phyloP scores from a whole-genome alignment of 1,284 basidiomycete species.

The Marasmius tenuissimus region DNA sequence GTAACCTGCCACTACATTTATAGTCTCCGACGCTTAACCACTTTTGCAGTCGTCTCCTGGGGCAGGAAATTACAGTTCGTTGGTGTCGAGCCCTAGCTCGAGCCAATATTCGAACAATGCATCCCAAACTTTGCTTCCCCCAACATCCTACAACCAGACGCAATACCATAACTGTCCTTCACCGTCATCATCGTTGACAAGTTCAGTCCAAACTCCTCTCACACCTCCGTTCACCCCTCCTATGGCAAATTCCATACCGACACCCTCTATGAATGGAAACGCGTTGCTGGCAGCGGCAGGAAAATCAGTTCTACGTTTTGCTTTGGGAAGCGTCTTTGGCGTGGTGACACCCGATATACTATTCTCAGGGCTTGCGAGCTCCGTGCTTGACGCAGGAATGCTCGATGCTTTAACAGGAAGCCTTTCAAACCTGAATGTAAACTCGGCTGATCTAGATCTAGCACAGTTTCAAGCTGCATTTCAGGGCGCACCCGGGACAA shows the following conservation, averaged over 20 bases:
- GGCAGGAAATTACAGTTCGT: background rate
- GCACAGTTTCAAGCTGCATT: constrained; percentile 28
- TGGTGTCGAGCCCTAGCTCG: background rate
- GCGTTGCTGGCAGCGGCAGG: background rate
- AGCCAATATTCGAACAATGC: background rate
- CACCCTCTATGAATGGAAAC: background rate
- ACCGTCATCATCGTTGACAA: background rate
- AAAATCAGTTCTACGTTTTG: constrained; percentile 5
- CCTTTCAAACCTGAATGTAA: constrained; percentile 8
- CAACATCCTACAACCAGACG: background rate
- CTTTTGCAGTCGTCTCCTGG: background rate
- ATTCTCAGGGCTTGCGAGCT: constrained; percentile 3
- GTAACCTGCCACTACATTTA: background rate
- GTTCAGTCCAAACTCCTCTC: background rate
- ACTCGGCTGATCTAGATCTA: constrained; percentile 18
- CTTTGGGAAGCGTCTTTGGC: constrained; percentile 5
- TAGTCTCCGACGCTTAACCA: background rate
- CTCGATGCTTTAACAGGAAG: constrained; percentile 3
- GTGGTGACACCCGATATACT: background rate
- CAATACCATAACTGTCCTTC: background rate
- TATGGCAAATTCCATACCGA: background rate
- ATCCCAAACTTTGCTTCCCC: background rate
- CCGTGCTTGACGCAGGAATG: background rate
- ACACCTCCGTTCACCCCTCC: background rate
- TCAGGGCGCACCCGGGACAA: constrained; percentile 25